Evolutionary conservation across 2,329 filamentous ascomycete genomes (phyloP).

Genomic region (Coleophoma crateriformis): DNA sequence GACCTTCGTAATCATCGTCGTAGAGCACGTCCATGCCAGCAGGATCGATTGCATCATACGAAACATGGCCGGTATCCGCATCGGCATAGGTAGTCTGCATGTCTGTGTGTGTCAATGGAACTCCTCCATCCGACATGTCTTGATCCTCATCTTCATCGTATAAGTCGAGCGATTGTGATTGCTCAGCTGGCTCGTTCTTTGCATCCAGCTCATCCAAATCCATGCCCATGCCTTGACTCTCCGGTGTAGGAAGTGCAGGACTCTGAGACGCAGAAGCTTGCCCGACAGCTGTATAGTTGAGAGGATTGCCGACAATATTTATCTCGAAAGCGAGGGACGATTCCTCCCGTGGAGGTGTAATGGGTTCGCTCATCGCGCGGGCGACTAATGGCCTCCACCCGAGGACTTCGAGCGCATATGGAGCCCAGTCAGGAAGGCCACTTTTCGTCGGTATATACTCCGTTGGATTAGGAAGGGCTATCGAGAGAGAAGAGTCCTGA

Average conservation of each 20-base stretch:
- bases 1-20: background rate
- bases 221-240: constrained; percentile 10
- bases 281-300: background rate
- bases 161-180: constrained; percentile 3
- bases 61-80: background rate
- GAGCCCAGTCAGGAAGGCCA: background rate
- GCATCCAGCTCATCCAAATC: constrained; percentile 7
- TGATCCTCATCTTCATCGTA: constrained; percentile 17
- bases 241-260: constrained; percentile 6
- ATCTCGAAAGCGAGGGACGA: constrained; percentile 8
- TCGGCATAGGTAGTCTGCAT: constrained; percentile 20
- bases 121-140: constrained; percentile 24
- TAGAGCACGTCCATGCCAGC: background rate
- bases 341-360: constrained; percentile 18
- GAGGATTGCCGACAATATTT: constrained; percentile 8
- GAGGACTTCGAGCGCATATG: background rate
- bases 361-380: constrained; percentile 18
- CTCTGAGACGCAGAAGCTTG: background rate
- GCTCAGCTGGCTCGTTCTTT: constrained; percentile 8
- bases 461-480: no score
- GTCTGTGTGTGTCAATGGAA: constrained; percentile 11
- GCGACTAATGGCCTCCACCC: constrained; percentile 5
- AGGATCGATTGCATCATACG: background rate
- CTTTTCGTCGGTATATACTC: no score
- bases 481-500: background rate